These are phyloP conservation scores for Mimosa bimucronata DNA, from an alignment of 306 rosid species.

Conservation along the genomic window DNA sequence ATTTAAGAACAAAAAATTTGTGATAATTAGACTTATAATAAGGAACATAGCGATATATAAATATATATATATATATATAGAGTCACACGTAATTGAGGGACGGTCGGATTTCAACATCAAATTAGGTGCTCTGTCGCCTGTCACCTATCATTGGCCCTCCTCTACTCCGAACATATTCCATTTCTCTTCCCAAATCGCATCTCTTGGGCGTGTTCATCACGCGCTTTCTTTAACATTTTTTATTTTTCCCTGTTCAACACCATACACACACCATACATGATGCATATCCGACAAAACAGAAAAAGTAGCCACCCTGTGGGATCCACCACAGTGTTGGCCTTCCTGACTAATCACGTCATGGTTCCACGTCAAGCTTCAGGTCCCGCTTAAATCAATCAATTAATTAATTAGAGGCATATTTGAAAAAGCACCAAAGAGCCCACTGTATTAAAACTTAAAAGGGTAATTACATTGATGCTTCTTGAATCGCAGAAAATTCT, in stretches of 20 bases:
- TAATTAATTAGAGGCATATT: background rate
- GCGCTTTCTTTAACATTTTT: conserved; percentile 14
- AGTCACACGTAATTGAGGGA: background rate
- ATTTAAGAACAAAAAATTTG: no score
- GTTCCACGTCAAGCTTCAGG: conserved; percentile 23
- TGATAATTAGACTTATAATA: no score
- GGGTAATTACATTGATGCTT: background rate
- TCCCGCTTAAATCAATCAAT: background rate
- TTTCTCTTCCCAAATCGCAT: background rate
- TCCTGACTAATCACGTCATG: conserved; percentile 22
- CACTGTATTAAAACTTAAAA: background rate
- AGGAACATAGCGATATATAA: no score
- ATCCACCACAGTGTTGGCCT: background rate
- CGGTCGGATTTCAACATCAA: conserved; percentile 27
- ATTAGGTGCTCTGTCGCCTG: conserved; percentile 14
- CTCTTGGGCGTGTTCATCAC: conserved; percentile 14
- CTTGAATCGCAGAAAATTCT: background rate
- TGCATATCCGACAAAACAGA: conserved; percentile 48
- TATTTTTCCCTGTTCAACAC: no score
- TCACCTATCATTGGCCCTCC: background rate
- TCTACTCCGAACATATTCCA: conserved; percentile 45
- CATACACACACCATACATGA: background rate
- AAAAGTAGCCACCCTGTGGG: background rate
- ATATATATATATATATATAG: no score
- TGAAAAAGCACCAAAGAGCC: background rate